phyloP scores from a whole-genome alignment of 73 alveolate species.

The Paramecium sexaurelia region DNA sequence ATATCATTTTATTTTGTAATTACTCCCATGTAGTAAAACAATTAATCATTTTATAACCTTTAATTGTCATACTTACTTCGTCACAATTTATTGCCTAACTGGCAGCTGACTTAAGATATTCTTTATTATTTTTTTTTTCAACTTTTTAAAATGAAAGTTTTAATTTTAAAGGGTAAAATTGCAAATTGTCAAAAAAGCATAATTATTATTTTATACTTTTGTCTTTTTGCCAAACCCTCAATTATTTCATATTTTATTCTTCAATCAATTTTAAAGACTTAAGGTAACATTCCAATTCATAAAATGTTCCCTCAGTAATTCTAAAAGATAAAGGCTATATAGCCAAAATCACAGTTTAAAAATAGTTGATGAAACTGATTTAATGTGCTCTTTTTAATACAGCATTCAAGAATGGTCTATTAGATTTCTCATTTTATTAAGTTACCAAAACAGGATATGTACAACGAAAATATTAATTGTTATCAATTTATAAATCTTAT shows the following conservation, averaged over 20 bases:
- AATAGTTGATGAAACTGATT: slow-evolving; percentile 8
- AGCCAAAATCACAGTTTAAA: background rate
- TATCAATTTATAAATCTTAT: slow-evolving; percentile 3
- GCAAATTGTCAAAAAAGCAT: slow-evolving; percentile 2
- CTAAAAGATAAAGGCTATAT: background rate
- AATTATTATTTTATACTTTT: background rate
- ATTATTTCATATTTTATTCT: background rate
- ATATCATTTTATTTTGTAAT: background rate
- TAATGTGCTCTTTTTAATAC: slow-evolving; percentile 22
- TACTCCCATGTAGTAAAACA: slow-evolving; percentile 7
- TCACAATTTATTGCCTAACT: slow-evolving; percentile 51
- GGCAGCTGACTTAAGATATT: slow-evolving; percentile 50
- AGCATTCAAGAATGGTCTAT: slow-evolving; percentile 2
- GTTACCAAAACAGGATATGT: slow-evolving; percentile 41
- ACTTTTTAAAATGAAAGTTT: background rate
- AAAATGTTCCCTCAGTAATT: slow-evolving; percentile 47
- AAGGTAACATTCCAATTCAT: background rate
- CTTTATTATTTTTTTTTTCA: background rate
- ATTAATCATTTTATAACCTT: background rate
- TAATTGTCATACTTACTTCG: slow-evolving; percentile 10
- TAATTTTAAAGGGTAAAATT: background rate
- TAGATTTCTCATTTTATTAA: background rate
- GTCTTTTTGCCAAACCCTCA: background rate
- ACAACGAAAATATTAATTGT: background rate
- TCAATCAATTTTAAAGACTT: background rate